Evolutionary conservation across 2,329 filamentous ascomycete species (phyloP), one percentile per base, ranked within the genome.

Genomic region (Sarocladium kiliense): DNA sequence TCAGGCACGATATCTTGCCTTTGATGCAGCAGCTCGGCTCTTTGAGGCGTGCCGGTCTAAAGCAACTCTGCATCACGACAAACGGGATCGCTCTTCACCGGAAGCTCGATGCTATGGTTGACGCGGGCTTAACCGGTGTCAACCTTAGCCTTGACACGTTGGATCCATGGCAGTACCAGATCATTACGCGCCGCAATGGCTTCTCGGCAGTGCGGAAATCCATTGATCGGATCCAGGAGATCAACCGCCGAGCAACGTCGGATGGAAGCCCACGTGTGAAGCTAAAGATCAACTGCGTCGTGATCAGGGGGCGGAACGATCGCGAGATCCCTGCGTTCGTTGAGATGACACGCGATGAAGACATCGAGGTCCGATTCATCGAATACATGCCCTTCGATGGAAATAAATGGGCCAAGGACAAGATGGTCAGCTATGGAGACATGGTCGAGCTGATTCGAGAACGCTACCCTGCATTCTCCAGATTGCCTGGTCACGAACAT

Each of bases 321-420:
- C 79, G 85, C 53, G 92, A 99, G 70, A 89, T 99, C 32, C 65
- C 94, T 10, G 84, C 88, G 0, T 99, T 99, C 70, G 89, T 99
- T 26, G 92, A 96, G 60, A 75, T 97, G 75, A 95, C 91, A 2
- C 82, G 87, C 26, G 87, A 96, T 37, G 87, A 89, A 62, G 85
- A 96, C 57, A 77, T 99, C 36, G 94, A 99, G 72, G 88, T 97
- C 27, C 87, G 94, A 32, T 99, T 99, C 70, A 99, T 99, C 66
- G 94, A 99, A 73, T 99, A 99, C 71, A 99, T 99, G 94, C 94
- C 94, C 1, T 99, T 99, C 67, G 94, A 93, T 63, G 94, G 94
- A 55, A 99, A 99, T 73, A 95, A 92, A 68, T 99, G 94, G 94
- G 93, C 84, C 62, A 74, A 92, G 66, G 82, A 83, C 56, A 97